Percentiles rank a stretch among this genome's conserved stretches.
phyloP scores from a whole-genome alignment of 106 monocot genomes.

The Platanthera guangdongensis region DNA sequence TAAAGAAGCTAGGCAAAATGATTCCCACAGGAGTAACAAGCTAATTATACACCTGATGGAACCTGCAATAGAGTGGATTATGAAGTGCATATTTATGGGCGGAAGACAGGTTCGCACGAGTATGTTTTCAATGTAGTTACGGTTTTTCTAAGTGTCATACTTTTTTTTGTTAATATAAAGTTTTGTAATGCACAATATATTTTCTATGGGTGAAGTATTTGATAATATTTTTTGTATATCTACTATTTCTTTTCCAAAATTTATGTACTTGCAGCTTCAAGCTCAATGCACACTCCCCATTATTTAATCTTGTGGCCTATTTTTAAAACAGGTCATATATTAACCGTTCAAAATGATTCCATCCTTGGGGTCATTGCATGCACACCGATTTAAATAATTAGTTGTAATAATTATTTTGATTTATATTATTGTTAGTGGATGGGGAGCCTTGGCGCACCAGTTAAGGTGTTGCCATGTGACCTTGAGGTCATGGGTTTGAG shows the following conservation, averaged over 20 bases:
- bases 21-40: constrained; percentile 10
- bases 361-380: no score
- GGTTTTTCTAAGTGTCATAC: background rate
- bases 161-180: background rate
- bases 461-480: no score
- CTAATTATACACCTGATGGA: constrained; percentile 16
- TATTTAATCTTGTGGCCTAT: background rate
- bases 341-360: background rate
- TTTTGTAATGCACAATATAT: background rate
- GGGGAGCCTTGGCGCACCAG: no score
- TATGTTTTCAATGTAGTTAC: background rate
- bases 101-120: constrained; percentile 18
- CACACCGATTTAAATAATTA: no score
- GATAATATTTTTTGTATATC: background rate
- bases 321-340: background rate
- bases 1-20: constrained; percentile 9
- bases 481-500: no score
- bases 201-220: background rate
- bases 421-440: no score
- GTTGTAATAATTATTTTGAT: no score
- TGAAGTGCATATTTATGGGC: constrained; percentile 20
- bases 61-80: constrained; percentile 35
- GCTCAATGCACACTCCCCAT: background rate
- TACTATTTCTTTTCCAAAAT: background rate
- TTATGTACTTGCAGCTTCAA: background rate